Evolutionary conservation across 2,329 filamentous ascomycete species (phyloP).

Genomic region (Penicillium sp.): DNA sequence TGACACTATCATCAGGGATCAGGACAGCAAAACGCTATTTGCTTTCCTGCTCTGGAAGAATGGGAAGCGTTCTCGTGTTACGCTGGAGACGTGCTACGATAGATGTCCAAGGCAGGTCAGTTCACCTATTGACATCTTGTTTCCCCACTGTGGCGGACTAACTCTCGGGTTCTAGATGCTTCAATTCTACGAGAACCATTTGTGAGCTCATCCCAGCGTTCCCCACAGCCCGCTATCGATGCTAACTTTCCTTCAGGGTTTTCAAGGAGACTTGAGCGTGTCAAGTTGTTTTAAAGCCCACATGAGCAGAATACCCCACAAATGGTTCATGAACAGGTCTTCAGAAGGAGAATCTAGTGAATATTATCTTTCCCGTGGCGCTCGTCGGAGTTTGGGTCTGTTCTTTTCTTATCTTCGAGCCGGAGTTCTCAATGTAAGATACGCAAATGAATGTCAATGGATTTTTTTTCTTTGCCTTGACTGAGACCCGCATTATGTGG

Average conservation of each 20-base stretch:
- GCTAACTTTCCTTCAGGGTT: constrained; percentile 31
- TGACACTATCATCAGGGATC: constrained; percentile 47
- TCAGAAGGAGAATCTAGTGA: background rate
- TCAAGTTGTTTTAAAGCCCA: background rate
- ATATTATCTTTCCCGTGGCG: constrained; percentile 4
- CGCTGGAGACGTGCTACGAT: constrained; percentile 44
- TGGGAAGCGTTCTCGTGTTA: constrained; percentile 45
- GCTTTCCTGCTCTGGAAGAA: constrained; percentile 49
- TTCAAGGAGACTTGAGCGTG: constrained; percentile 36
- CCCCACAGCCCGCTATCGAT: background rate
- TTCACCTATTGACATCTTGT: background rate
- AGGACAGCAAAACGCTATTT: constrained; percentile 33
- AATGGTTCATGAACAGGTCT: background rate
- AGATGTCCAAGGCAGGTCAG: constrained; percentile 46
- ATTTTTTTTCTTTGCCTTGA: background rate
- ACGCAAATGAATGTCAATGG: background rate
- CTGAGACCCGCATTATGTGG: background rate
- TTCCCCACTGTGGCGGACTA: background rate
- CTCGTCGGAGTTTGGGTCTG: constrained; percentile 10
- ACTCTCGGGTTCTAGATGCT: constrained; percentile 41
- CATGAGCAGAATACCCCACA: background rate
- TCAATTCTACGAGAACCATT: constrained; percentile 51
- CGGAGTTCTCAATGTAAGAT: constrained; percentile 5
- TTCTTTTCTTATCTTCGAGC: background rate
- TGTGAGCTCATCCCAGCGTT: constrained; percentile 37